Base-by-base conservation (phyloP, 164 flowering plant species). In the Litsea cubeba region DNA sequence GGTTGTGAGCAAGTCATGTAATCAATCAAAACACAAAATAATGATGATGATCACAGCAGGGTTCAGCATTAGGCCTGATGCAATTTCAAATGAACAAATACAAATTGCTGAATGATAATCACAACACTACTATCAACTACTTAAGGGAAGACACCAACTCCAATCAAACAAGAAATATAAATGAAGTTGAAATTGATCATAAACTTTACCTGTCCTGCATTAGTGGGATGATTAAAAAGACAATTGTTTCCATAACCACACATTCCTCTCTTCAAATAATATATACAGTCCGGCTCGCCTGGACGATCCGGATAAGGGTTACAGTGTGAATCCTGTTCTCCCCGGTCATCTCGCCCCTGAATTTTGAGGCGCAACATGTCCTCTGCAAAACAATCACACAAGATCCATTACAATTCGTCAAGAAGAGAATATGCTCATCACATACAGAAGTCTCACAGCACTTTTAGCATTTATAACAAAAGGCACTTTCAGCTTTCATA, bases 191-290 rank as follows among this genome's bases (percentile, higher is more conserved):
- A 35, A 35, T 35, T 35, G 46, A 72, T 8, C 40, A 25, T 20
- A 50, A 67, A 14, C 49, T 23, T 74, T 77, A 87, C 93, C 87
- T 81, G 85, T 25, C 79, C 75, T n/a, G 74, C 26, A 77, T 72
- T 74, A 76, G 80, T 20, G 69, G 94, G 91, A 77, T 90, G 94
- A 76, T 90, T 87, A 77, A 80, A 90, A 15, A 90, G 87, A 69
- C 94, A 90, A 70, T 84, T 86, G 69, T 63, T 81, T 63, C 89
- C 94, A 78, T 88, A 88, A 50, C 90, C 89, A 79, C 94, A 90
- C 24, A 68, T 70, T 28, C 94, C 89, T 66, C 88, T 88, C 83
- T 86, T 83, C 54, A 88, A 63, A 82, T 84, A 90, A 79, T 82
- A 88, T 17, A 78, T 50, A 73, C 94, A 90, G 75, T 87, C 89